A percentile compares a stretch with the other conserved stretches of the same genome.
These are phyloP conservation scores for Jaltomata sinuosa DNA, from an alignment of 257 asterid genomes.

Conservation along the genomic window DNA sequence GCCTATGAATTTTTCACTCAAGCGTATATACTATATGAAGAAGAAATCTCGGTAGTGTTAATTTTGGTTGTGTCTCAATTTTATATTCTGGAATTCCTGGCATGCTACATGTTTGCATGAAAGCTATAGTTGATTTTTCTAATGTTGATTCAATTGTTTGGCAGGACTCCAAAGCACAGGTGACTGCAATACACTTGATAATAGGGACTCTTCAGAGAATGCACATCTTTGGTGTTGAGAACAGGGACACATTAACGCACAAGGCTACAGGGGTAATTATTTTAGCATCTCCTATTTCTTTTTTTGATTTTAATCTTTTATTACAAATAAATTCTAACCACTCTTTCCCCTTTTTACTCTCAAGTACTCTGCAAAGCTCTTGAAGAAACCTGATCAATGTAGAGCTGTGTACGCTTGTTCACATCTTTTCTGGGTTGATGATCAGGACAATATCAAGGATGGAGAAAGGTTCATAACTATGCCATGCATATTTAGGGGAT, in stretches of 20 bases:
- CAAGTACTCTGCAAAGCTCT: constrained; percentile 93
- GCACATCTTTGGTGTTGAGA: constrained; percentile 92
- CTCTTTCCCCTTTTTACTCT: constrained; percentile 7
- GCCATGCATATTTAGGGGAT: background rate
- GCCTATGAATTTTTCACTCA: constrained; percentile 99
- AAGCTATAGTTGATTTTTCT: background rate
- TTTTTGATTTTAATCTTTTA: background rate
- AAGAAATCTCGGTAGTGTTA: constrained; percentile 75
- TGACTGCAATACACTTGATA: constrained; percentile 80
- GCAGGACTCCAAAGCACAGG: constrained; percentile 95
- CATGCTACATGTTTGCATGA: constrained; percentile 2
- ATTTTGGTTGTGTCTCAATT: background rate
- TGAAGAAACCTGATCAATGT: constrained; percentile 98
- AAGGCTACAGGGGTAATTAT: constrained; percentile 91
- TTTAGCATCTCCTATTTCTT: background rate
- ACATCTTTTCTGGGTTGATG: constrained; percentile 95
- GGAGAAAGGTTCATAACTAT: constrained; percentile 71
- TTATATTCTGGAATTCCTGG: background rate
- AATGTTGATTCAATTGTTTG: constrained; percentile 3
- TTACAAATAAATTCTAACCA: background rate
- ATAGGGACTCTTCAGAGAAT: constrained; percentile 97
- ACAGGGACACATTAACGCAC: constrained; percentile 97
- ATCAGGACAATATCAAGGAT: constrained; percentile 71
- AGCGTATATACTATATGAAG: constrained; percentile 94
- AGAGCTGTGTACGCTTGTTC: constrained; percentile 98